Evolutionary conservation across 768 basidiomycete species (phyloP), one percentile per base, ranked within the genome.

Genomic region (Phylloporus rhodoxanthus): DNA sequence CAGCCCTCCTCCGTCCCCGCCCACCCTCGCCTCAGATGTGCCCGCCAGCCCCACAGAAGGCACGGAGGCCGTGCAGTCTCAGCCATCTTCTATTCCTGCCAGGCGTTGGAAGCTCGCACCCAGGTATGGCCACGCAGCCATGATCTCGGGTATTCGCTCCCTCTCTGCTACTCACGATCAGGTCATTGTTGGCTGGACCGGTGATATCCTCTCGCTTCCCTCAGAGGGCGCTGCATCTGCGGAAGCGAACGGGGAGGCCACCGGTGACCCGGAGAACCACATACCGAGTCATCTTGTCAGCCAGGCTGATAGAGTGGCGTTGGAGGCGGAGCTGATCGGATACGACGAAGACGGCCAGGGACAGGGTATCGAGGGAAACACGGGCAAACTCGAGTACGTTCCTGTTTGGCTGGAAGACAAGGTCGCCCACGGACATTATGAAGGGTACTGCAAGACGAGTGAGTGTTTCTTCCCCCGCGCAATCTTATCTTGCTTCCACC

Each of bases 381-480:
- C 71, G 29, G 65, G 79, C 55, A 81, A 77, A 61, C 82, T 87
- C 42, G 76, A 71, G 13, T 96, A 91, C 57, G 80, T 89, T 7
- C 93, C 95, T 5, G 89, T 99, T 11, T 96, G 90, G 89, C 74
- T 94, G 30, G 85, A 89, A 58, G 88, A 91, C 59, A 80, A 86
- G 65, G 80, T 92, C 33, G 92, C 91, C 19, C 89, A 92, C 60
- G 91, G 86, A 0, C 93, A 96, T 66, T 96, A 97, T 65, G 93
- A 98, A 57, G 94, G 93, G 1, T 97, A 96, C 67, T 97, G 94
- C 79, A 99, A 99, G 68, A 85, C 87, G 62, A 95, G 92, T 94
- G 60, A 68, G 87, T 80, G 36, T 14, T 41, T 15, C 49, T 39
- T 29, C 26, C 15, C 28, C n/a, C 8, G 30, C 0, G 9, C 28